Conservation (phyloP, 176 grass and related monocot species). For the Rhipidocladum racemiflorum region DNA sequence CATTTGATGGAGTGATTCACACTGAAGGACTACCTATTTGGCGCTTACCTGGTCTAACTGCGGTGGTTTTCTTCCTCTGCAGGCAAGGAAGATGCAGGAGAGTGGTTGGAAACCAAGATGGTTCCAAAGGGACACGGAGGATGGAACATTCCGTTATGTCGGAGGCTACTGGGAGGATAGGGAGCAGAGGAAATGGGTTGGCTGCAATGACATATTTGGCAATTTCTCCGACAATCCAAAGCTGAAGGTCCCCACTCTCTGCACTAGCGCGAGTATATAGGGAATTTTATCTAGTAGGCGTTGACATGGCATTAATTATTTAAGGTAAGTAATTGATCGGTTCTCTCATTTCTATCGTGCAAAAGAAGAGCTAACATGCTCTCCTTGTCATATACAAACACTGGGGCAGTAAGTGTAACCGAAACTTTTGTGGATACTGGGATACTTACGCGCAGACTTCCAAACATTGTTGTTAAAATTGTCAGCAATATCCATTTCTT, state of each 20-base stretch:
- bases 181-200: conserved; percentile 60
- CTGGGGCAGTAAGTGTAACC: conserved; percentile 6
- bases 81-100: conserved; percentile 90
- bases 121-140: conserved; percentile 57
- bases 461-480: conserved; percentile 42
- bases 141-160: conserved; percentile 50
- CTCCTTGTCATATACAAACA: conserved; percentile 20
- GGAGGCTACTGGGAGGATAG: conserved; percentile 88
- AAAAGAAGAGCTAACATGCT: conserved; percentile 29
- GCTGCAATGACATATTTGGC: conserved; percentile 76
- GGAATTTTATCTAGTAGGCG: conserved; percentile 16
- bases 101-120: conserved; percentile 86
- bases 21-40: not conserved
- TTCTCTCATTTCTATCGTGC: conserved; percentile 13
- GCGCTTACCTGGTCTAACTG: not conserved
- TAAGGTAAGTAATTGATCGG: conserved; percentile 36
- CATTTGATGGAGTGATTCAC: not conserved
- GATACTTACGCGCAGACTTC: conserved; percentile 5
- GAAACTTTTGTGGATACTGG: conserved; percentile 19
- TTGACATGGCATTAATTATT: conserved; percentile 34
- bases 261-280: conserved; percentile 51
- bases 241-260: conserved; percentile 9
- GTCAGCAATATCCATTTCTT: conserved; percentile 16
- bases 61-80: not conserved
- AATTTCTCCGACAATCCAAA: conserved; percentile 36